Base-by-base conservation (phyloP, 805 yeast genomes). In the Lachancea meyersii region DNA sequence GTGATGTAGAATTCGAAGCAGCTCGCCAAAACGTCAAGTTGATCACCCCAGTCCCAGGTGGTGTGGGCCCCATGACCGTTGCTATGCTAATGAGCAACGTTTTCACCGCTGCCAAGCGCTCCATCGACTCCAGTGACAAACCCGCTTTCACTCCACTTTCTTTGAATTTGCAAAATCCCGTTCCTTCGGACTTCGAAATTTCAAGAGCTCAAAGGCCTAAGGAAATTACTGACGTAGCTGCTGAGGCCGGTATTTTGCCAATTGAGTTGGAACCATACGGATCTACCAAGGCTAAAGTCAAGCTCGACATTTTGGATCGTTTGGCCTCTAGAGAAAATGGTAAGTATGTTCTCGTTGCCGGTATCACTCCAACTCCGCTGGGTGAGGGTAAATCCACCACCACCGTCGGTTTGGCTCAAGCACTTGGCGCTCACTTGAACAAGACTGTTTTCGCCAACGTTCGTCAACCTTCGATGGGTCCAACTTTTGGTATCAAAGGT, bases 51-150 rank as follows among this genome's bases (percentile, higher is more conserved):
- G 94, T 85, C 45, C 94, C 94, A 40, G 94, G 94, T 61, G 94
- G 94, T 51, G 94, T 85, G 50, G 94, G 94, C 40, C 94, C 94
- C 58, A 85, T 85, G 94, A 85, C 94, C 11, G 91, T 85, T 35
- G 93, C 93, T 21, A 80, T 81, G 78, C 69, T 85, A 44, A 76
- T 82, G 61, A 79, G 78, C 50, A 85, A 85, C 60, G 88, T 84
- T 22, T 68, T 79, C 30, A 65, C 70, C 43, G 82, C 89, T 40
- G 89, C 93, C 31, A 73, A 79, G 60, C 69, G 71, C 48, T 70
- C 54, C 21, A 47, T 58, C 19, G 49, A 53, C n/a, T 49, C 49
- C 23, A 53, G 58, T 9, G 53, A 56, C 41, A 33, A 51, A 24
- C 54, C 57, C 32, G 48, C 49, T 24, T 65, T 64, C 45, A 68